Evolutionary conservation across 176 grass and related monocot genomes (phyloP).

Genomic region (Lolium perenne): DNA sequence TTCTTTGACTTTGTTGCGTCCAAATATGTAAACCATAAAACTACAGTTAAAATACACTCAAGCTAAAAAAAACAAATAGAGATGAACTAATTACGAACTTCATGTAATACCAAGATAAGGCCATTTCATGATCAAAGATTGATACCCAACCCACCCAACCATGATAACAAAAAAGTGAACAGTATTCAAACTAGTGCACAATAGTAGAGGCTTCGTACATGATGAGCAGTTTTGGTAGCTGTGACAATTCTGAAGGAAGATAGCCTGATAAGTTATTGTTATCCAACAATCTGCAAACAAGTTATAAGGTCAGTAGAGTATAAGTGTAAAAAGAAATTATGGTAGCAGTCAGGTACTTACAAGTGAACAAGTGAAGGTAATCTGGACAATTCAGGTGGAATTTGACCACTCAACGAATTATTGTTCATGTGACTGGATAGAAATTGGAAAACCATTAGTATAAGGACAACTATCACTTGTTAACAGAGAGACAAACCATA

Average conservation of each 20-base stretch:
- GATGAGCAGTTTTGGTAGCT: slow-evolving; percentile 62
- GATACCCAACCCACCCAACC: not conserved
- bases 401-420: slow-evolving; percentile 96
- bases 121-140: slow-evolving; percentile 13
- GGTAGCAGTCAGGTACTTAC: slow-evolving; percentile 59
- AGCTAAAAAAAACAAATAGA: slow-evolving; percentile 29
- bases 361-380: slow-evolving; percentile 89
- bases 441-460: slow-evolving; percentile 34
- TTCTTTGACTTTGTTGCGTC: not conserved
- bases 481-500: slow-evolving; percentile 32
- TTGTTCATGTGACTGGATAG: slow-evolving; percentile 97
- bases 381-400: slow-evolving; percentile 80
- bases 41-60: slow-evolving; percentile 14
- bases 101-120: slow-evolving; percentile 7
- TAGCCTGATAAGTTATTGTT: slow-evolving; percentile 73
- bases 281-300: slow-evolving; percentile 74
- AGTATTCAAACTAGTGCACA: slow-evolving; percentile 24
- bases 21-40: not conserved
- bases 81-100: not conserved
- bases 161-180: slow-evolving; percentile 17
- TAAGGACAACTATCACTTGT: slow-evolving; percentile 32
- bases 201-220: slow-evolving; percentile 56
- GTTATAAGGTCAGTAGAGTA: slow-evolving; percentile 34
- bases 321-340: slow-evolving; percentile 39
- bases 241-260: slow-evolving; percentile 62